Percentiles rank a stretch among this genome's conserved stretches.
Evolutionary conservation across 2,329 filamentous ascomycete genomes (phyloP).

Genomic region (Paracamarosporium sp.): DNA sequence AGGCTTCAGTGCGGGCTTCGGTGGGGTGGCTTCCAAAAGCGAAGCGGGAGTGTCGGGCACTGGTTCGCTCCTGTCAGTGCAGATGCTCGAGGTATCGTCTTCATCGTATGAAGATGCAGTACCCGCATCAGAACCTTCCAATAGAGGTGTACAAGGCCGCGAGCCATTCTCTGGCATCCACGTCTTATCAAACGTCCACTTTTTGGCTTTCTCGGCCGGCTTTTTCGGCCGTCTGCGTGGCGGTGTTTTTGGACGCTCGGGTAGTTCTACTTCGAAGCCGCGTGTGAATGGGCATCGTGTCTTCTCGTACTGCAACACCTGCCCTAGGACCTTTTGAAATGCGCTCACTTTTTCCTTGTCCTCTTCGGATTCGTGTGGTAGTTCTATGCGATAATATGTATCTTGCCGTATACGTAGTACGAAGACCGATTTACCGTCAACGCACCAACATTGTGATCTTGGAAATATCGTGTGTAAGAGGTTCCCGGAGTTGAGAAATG

Average conservation of each 20-base stretch:
- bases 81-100: slow-evolving; percentile 42
- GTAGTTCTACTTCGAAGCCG: slow-evolving; percentile 75
- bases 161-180: slow-evolving; percentile 55
- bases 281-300: slow-evolving; percentile 86
- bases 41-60: slow-evolving; percentile 29
- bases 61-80: slow-evolving; percentile 38
- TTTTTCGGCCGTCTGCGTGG: slow-evolving; percentile 72
- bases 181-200: slow-evolving; percentile 55
- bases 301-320: slow-evolving; percentile 83
- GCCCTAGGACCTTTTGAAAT: slow-evolving; percentile 72
- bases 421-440: slow-evolving; percentile 83
- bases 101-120: slow-evolving; percentile 42
- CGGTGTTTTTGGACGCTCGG: slow-evolving; percentile 70
- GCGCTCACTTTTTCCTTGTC: slow-evolving; percentile 70
- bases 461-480: slow-evolving; percentile 86
- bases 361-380: slow-evolving; percentile 70
- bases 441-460: slow-evolving; percentile 92
- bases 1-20: slow-evolving; percentile 8
- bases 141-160: slow-evolving; percentile 36
- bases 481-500: slow-evolving; percentile 84
- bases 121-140: slow-evolving; percentile 37
- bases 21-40: slow-evolving; percentile 22
- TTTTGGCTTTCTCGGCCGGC: slow-evolving; percentile 58
- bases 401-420: slow-evolving; percentile 85
- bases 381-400: slow-evolving; percentile 89